phyloP scores from a whole-genome alignment of 2,329 filamentous ascomycete genomes.

The Nothomitra cinnamomea region DNA sequence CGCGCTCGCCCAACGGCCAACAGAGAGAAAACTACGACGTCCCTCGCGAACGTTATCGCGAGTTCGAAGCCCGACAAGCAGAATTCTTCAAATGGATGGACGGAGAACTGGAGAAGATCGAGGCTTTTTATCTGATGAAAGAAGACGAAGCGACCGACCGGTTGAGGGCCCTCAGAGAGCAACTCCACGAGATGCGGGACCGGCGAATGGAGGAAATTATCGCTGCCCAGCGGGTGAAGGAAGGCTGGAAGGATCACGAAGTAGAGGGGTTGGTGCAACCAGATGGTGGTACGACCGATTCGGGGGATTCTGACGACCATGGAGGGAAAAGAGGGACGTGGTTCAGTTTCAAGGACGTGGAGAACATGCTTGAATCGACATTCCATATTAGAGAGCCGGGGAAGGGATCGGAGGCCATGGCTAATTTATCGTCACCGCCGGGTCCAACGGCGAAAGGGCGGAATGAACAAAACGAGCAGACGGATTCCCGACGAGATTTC shows the following conservation, averaged over 20 bases:
- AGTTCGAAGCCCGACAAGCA: conserved; percentile 55
- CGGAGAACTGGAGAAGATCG: conserved; percentile 74
- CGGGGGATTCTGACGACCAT: too few relatives aligned
- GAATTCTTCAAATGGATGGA: conserved; percentile 83
- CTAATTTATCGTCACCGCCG: neutral
- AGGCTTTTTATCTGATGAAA: conserved; percentile 74
- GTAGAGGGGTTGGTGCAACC: conserved; percentile 3
- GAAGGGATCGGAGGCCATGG: conserved; percentile 9
- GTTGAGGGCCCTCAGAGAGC: conserved; percentile 53
- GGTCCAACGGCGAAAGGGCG: neutral
- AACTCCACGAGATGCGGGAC: conserved; percentile 87
- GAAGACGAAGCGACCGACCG: conserved; percentile 69
- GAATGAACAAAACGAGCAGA: neutral
- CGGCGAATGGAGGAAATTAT: conserved; percentile 57
- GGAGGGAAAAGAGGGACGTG: conserved; percentile 6
- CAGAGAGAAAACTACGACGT: conserved; percentile 21
- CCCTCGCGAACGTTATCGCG: conserved; percentile 38
- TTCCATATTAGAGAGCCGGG: neutral
- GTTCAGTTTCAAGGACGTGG: conserved; percentile 8
- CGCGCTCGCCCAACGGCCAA: neutral
- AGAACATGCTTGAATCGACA: conserved; percentile 1
- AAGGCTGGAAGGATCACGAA: conserved; percentile 5
- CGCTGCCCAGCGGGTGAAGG: conserved; percentile 24
- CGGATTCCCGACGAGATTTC: conserved; percentile 29
- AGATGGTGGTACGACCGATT: too few relatives aligned